A percentile compares a stretch with the other conserved stretches of the same genome.
Conservation (phyloP, 2,329 filamentous ascomycete genomes). For the Nemania abortiva region DNA sequence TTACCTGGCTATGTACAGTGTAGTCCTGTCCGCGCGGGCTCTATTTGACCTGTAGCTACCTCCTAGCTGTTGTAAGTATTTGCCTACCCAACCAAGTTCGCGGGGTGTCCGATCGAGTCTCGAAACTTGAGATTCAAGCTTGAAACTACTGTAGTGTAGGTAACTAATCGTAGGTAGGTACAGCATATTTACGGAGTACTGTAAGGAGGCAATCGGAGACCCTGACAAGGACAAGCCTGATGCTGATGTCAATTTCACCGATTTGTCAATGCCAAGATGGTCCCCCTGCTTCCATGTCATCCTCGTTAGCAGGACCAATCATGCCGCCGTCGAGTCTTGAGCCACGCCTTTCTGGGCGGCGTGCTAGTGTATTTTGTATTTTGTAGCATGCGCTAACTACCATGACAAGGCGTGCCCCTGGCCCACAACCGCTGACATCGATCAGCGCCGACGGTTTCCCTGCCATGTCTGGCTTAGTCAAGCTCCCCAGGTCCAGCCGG, state of each 20-base stretch:
- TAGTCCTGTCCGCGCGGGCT: too few relatives aligned
- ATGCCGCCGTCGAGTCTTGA: conserved; percentile 8
- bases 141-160: background rate
- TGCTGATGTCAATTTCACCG: conserved; percentile 32
- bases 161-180: background rate
- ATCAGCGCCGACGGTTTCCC: conserved; percentile 19
- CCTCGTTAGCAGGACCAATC: conserved; percentile 28
- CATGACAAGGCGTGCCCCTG: conserved; percentile 29
- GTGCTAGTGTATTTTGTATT: background rate
- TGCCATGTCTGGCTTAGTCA: conserved; percentile 18
- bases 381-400: conserved; percentile 4
- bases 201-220: conserved; percentile 2
- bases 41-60: too few relatives aligned
- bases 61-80: too few relatives aligned
- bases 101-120: conserved; percentile 13
- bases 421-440: conserved; percentile 22
- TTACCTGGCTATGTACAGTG: too few relatives aligned
- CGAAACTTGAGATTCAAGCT: conserved; percentile 3
- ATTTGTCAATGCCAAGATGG: conserved; percentile 34
- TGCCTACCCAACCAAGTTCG: background rate
- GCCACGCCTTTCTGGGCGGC: background rate
- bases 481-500: conserved; percentile 20
- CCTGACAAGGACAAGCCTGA: background rate
- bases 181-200: background rate
- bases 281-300: conserved; percentile 25